phyloP scores from a whole-genome alignment of 805 yeast species.

The Starmerella riodocensis region DNA sequence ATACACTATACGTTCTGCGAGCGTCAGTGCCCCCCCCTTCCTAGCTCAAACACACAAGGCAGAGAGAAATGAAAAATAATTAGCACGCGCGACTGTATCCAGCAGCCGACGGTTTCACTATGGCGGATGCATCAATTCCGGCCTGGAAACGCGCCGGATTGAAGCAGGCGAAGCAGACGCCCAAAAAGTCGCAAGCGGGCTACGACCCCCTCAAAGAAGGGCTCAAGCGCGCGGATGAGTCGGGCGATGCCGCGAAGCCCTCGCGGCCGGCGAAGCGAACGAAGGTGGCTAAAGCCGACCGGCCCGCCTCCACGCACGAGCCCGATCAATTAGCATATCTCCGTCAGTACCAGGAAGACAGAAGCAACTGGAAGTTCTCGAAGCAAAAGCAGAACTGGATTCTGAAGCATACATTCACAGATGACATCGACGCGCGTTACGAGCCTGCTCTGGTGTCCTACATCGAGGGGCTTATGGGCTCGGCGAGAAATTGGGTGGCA shows the following conservation, averaged over 20 bases:
- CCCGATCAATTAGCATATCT: constrained; percentile 60
- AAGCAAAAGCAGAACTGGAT: constrained; percentile 84
- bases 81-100: too few relatives aligned
- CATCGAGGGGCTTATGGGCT: constrained; percentile 55
- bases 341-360: constrained; percentile 43
- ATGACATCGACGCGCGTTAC: constrained; percentile 39
- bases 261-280: constrained; percentile 57
- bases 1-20: too few relatives aligned
- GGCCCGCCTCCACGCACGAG: constrained; percentile 56
- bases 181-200: constrained; percentile 27
- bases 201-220: constrained; percentile 22
- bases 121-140: constrained; percentile 33
- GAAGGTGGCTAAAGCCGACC: constrained; percentile 54
- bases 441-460: constrained; percentile 39
- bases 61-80: background rate
- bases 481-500: constrained; percentile 45
- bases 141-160: constrained; percentile 78
- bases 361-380: constrained; percentile 64
- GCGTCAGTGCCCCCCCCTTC: too few relatives aligned
- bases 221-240: constrained; percentile 20
- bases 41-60: background rate
- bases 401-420: constrained; percentile 40
- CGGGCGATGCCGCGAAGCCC: constrained; percentile 17
- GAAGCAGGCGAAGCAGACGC: constrained; percentile 29
- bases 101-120: too few relatives aligned